Evolutionary conservation across 225 moss, liverwort and hornwort genomes (phyloP).

Genomic region (Takakia lepidozioides): DNA sequence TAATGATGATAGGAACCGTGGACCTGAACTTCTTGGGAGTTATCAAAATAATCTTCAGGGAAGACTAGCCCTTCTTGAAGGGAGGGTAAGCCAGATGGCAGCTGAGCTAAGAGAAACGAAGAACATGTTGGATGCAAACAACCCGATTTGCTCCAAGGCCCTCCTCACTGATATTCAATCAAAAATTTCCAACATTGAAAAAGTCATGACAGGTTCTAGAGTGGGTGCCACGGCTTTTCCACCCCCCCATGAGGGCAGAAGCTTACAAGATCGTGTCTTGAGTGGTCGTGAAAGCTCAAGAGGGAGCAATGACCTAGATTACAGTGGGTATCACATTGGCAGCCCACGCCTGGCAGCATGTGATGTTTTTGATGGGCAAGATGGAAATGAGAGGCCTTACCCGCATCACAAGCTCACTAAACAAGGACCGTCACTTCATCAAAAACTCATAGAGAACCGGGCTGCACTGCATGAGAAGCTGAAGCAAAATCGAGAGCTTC

Average conservation of each 20-base stretch:
- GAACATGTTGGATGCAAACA: conserved; percentile 76
- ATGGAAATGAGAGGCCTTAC: conserved; percentile 40
- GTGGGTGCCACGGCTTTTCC: conserved; percentile 12
- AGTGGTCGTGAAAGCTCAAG: too few relatives aligned
- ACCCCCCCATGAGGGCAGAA: conserved; percentile 11
- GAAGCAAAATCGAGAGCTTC: conserved; percentile 57
- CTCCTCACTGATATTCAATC: conserved; percentile 75
- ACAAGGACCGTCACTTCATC: conserved; percentile 46
- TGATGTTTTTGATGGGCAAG: conserved; percentile 38
- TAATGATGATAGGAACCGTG: conserved; percentile 11
- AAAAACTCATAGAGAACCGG: conserved; percentile 65
- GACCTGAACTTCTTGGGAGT: conserved; percentile 19
- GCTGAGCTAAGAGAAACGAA: conserved; percentile 90
- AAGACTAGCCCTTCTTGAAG: conserved; percentile 73
- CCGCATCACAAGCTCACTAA: conserved; percentile 45
- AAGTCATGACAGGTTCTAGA: conserved; percentile 53
- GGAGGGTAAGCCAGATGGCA: conserved; percentile 87
- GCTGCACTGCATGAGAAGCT: conserved; percentile 53
- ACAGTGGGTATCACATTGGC: conserved; percentile 12
- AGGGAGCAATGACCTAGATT: conserved; percentile 15
- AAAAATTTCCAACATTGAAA: conserved; percentile 82
- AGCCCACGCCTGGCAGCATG: conserved; percentile 26
- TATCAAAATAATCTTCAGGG: conserved; percentile 72
- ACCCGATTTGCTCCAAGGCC: conserved; percentile 80
- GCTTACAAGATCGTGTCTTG: conserved; percentile 17